A percentile compares a stretch with the other conserved stretches of the same genome.
Conservation (phyloP, 1,284 basidiomycete genomes). For the Athelia sp. region DNA sequence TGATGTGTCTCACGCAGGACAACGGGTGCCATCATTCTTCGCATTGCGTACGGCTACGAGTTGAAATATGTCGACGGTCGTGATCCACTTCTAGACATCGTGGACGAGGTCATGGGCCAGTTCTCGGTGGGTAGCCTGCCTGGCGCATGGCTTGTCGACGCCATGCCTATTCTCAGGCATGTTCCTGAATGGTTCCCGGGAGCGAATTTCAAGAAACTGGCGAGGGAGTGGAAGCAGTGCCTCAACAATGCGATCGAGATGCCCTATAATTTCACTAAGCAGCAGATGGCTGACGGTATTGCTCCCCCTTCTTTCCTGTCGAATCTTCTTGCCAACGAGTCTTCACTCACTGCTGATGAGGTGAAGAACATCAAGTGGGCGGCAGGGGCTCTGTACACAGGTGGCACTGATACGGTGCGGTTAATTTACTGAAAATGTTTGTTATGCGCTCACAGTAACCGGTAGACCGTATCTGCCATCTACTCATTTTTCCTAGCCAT, state of each 20-base stretch:
- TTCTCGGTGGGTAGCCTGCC: constrained; percentile 54
- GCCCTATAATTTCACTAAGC: constrained; percentile 53
- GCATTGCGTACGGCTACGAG: constrained; percentile 60
- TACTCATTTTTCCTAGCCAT: constrained; percentile 33
- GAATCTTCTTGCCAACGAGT: constrained; percentile 18
- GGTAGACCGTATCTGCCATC: constrained; percentile 14
- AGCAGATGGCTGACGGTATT: constrained; percentile 46
- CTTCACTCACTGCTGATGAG: constrained; percentile 17
- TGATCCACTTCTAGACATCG: constrained; percentile 56
- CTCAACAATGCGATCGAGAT: constrained; percentile 49
- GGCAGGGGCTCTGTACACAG: constrained; percentile 26
- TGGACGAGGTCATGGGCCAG: constrained; percentile 49
- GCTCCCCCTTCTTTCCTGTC: constrained; percentile 26
- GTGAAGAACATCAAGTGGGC: constrained; percentile 33
- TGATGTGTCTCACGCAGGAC: constrained; percentile 30
- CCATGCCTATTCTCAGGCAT: constrained; percentile 51
- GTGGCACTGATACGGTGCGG: background rate
- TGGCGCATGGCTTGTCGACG: constrained; percentile 56
- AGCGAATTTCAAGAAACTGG: constrained; percentile 49
- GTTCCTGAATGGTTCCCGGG: constrained; percentile 65
- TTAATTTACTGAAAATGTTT: background rate
- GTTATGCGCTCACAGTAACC: no score
- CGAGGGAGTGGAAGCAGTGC: constrained; percentile 43
- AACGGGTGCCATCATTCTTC: constrained; percentile 53
- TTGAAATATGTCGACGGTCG: constrained; percentile 37